Conservation (phyloP, 2,329 filamentous ascomycete species). For the Nemania bipapillata region DNA sequence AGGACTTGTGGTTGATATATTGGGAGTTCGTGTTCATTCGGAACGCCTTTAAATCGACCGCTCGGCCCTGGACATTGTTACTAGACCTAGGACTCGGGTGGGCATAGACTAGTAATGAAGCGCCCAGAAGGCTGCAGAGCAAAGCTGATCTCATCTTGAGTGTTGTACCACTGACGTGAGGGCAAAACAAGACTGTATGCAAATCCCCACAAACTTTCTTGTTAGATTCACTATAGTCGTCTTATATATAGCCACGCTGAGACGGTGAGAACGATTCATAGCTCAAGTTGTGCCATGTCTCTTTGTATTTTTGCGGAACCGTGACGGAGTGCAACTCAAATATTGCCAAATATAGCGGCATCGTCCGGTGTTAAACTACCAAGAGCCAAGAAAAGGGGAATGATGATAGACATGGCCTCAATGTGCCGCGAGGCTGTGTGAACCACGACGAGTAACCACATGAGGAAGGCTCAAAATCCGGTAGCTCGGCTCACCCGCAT, state of each 20-base stretch:
- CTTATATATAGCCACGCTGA: slow-evolving; percentile 22
- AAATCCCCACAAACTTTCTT: not conserved
- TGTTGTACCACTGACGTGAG: not conserved
- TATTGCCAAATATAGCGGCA: slow-evolving; percentile 29
- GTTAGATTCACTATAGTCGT: not conserved
- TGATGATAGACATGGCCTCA: slow-evolving; percentile 23
- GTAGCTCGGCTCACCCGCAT: not conserved
- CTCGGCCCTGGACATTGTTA: slow-evolving; percentile 23
- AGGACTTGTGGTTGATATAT: slow-evolving; percentile 49
- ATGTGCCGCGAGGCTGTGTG: slow-evolving; percentile 22
- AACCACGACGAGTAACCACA: slow-evolving; percentile 18
- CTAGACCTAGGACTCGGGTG: slow-evolving; percentile 21
- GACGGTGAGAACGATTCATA: not conserved
- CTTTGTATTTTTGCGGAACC: slow-evolving; percentile 3
- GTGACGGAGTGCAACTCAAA: slow-evolving; percentile 19
- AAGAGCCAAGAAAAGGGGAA: slow-evolving; percentile 30
- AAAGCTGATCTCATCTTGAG: slow-evolving; percentile 33
- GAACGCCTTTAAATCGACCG: slow-evolving; percentile 43
- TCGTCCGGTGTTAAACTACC: not conserved
- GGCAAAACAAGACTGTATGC: not conserved
- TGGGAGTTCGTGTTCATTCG: slow-evolving; percentile 47
- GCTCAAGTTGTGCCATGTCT: not conserved
- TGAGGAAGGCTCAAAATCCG: slow-evolving; percentile 17
- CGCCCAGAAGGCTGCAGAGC: slow-evolving; percentile 27
- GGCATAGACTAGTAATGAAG: slow-evolving; percentile 25